A percentile compares a stretch with the other conserved stretches of the same genome.
Conservation (phyloP, 2,329 filamentous ascomycete species). For the Cordyceps tenuipes region DNA sequence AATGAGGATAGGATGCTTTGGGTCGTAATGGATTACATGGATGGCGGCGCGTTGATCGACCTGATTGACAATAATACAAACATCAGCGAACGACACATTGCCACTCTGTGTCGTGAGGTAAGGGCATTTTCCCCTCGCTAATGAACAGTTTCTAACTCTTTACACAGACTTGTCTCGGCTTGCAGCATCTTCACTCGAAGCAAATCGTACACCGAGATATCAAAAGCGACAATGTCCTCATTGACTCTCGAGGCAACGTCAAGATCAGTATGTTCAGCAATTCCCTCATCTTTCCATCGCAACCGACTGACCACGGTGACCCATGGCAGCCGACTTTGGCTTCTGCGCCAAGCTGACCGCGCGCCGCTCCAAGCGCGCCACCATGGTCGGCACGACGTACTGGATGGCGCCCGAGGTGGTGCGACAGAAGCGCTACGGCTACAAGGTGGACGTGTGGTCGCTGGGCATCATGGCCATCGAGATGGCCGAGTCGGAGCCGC, state of each 20-base stretch:
- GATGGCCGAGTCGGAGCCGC: slow-evolving; percentile 98
- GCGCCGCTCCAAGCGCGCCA: slow-evolving; percentile 91
- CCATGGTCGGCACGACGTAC: slow-evolving; percentile 99
- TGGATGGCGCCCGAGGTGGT: slow-evolving; percentile 99
- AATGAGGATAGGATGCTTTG: slow-evolving; percentile 94
- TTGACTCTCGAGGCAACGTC: slow-evolving; percentile 89
- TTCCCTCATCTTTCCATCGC: neutral
- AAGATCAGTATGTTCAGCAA: slow-evolving; percentile 72
- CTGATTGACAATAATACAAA: slow-evolving; percentile 95
- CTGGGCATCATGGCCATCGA: slow-evolving; percentile 99
- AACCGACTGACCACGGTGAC: slow-evolving; percentile 23
- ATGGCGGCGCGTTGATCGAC: slow-evolving; percentile 92
- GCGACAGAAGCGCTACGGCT: slow-evolving; percentile 97
- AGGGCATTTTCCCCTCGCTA: slow-evolving; percentile 21
- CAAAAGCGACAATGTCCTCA: slow-evolving; percentile 96
- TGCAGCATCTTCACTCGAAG: slow-evolving; percentile 89
- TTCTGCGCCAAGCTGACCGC: slow-evolving; percentile 98
- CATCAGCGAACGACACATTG: slow-evolving; percentile 94
- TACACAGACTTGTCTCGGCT: slow-evolving; percentile 78
- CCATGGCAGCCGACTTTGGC: slow-evolving; percentile 81
- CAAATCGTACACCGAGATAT: slow-evolving; percentile 99
- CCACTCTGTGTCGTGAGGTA: slow-evolving; percentile 94
- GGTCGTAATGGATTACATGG: slow-evolving; percentile 99
- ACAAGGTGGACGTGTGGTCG: slow-evolving; percentile 98
- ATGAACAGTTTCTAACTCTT: slow-evolving; percentile 15